Base-by-base conservation (phyloP, 1,139 yeast species). In the Geotrichum macrosporum region DNA sequence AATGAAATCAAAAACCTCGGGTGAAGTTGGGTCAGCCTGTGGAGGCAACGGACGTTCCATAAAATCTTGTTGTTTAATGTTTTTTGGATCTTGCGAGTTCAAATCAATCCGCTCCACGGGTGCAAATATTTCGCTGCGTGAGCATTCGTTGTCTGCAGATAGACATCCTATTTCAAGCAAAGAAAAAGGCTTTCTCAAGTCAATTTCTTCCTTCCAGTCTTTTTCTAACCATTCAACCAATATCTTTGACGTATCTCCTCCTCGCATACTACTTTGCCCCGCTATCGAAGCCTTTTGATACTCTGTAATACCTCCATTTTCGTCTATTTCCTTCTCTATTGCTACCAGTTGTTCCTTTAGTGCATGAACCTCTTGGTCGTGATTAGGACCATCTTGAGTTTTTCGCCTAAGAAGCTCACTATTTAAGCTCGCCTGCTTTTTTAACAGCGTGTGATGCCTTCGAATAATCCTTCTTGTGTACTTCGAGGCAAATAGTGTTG, bases 351-450 rank as follows among this genome's bases (percentile, higher is more conserved):
- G 81, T 62, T 89, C 96, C 67, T 89, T 97, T 50, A 92, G 72
- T 8, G 98, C 98, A 69, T 92, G 92, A 31, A 98, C 92, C 68
- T 92, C 68, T 92, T 98, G 20, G 97, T 92, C 44, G 98, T 98
- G 52, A 98, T 92, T 12, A 2, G 24, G 19, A 5, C 24, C 38
- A 15, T 41, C 36, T n/a, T 5, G 35, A 10, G 34, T 37, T 3
- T 29, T 16, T 5, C 8, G 15, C 13, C 15, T 12, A 32, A 26
- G 12, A 5, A 57, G 43, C 39, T 47, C 46, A 2, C 32, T 20
- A 22, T 53, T 55, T 12, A 65, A 48, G n/a, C 42, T 47, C 1
- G 65, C 57, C 42, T 59, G 54, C 10, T 51, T 51, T 44, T 67
- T 68, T 32, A 67, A 54, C 12, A 68, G 56, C 1, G 59, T 61